Evolutionary conservation across 176 grass and related monocot genomes (phyloP), one percentile per base, ranked within the genome.

Genomic region (Raddia guianensis): DNA sequence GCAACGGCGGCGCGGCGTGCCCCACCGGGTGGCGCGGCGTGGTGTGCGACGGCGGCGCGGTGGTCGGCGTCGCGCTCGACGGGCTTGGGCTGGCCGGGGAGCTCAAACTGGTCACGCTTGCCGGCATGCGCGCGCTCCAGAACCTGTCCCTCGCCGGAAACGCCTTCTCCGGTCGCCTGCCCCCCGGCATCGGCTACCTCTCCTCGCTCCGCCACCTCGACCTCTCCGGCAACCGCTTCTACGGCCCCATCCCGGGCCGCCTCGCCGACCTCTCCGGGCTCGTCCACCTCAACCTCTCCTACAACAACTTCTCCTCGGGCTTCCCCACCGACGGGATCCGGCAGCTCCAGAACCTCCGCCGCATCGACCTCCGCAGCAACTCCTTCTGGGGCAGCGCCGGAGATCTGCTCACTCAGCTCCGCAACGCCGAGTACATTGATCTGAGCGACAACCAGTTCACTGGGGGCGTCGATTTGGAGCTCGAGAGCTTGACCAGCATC

Each of bases 271-370:
- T 99, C 79, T 64, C 85, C 10, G 82, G 93, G 33, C 83, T 99
- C 64, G 86, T 88, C 73, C 84, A 93, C 80, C 93, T 99, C 75
- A 93, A 99, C 82, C 91, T 99, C 86, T 99, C 97, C 60, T 33
- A 49, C 75, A 99, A 99, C 82, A 91, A 91, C 72, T 99, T 99
- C 82, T 51, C 93, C 57, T 92, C 85, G 34, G 97, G 90, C 16
- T 93, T 95, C 80, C 97, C 97, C 16, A 75, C 74, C 56, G 87
- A 86, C 37, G 87, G 86, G 88, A 87, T 99, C 52, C 93, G 72
- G 78, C 91, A 93, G 87, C 89, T 99, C 14, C 97, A 99, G 90
- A 94, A 99, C 70, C 89, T 99, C 66, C 90, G 92, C 79, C 88
- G 82, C 75, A 70, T 99, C 59, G 93, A 99, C 80, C 74, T 99